These are phyloP conservation scores for Leishmania tropica DNA, from an alignment of 208 protist genomes.

Conservation along the genomic window DNA sequence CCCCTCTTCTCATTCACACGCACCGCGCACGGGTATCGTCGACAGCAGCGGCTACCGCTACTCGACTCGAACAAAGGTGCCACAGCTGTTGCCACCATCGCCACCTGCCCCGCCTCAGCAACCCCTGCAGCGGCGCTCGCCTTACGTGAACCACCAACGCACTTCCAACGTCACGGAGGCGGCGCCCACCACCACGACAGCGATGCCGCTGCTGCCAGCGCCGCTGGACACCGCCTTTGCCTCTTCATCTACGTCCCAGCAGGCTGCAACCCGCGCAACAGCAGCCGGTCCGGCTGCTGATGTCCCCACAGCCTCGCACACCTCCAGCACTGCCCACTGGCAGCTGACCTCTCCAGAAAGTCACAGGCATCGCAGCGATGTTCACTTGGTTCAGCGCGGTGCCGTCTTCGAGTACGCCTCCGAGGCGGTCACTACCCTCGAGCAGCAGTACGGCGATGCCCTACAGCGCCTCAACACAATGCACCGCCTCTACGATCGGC, in stretches of 20 bases:
- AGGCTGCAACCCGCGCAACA: background rate
- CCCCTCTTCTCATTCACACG: background rate
- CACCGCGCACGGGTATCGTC: conserved; percentile 6
- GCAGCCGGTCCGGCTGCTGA: background rate
- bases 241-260: background rate
- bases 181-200: background rate
- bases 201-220: conserved; percentile 4
- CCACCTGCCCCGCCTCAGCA: background rate
- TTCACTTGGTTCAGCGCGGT: background rate
- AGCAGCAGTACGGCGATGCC: conserved; percentile 44
- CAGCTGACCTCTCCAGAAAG: conserved; percentile 26
- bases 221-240: conserved; percentile 1
- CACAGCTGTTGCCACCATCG: background rate
- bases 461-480: conserved; percentile 45
- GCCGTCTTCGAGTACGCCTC: conserved; percentile 30
- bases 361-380: background rate
- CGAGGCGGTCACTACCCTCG: conserved; percentile 43
- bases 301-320: background rate
- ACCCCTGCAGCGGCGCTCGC: conserved; percentile 1
- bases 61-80: background rate
- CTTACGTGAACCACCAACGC: background rate
- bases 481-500: conserved; percentile 35
- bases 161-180: background rate
- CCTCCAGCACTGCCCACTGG: conserved; percentile 15
- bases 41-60: conserved; percentile 27